Evolutionary conservation across 257 asterid genomes (phyloP), one percentile per base, ranked within the genome.

Genomic region (Gynochthodes officinalis): DNA sequence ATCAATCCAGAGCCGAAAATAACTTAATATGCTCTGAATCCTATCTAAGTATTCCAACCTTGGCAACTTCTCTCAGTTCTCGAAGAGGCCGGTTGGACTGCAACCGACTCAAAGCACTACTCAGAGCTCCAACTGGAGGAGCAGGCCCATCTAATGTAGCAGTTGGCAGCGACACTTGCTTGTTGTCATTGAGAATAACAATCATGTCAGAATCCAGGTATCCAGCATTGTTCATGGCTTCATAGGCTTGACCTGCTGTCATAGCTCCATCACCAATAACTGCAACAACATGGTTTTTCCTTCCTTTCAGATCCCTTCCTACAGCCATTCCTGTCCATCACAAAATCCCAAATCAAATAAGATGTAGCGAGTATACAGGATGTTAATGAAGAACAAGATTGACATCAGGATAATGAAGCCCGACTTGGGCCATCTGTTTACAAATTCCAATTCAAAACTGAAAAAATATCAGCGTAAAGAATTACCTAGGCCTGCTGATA

Each of bases 171-270:
- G 98, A 93, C 55, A 93, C 98, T 88, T 93, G 98, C 75, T 91
- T 90, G 87, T 93, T 90, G 86, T 93, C 98, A 16, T 93, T 93
- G 57, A 93, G 95, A 58, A 93, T 89, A 62, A 93, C 98, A 68
- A 93, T 93, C 98, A 93, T 93, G 78, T 93, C 98, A 0, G 98
- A 90, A 74, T 93, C 98, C 9, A 93, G 82, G 85, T 90, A 93
- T 39, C 98, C 98, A 13, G 97, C 98, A 43, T 93, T 93, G 78
- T 93, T 90, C 98, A 93, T 90, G 33, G 98, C 98, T 81, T 93
- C 98, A 73, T 93, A 93, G 1, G 97, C 98, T 76, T 93, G 97
- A 14, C 98, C 98, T 4, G 96, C 98, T 30, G 98, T 93, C 98
- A 93, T 93, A 14, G 98, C 95, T 68, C 98, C 98, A 27, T 93